These are phyloP conservation scores for Ploettnerulaceae sp. DNA, from an alignment of 2,329 filamentous ascomycete genomes.

Conservation along the genomic window DNA sequence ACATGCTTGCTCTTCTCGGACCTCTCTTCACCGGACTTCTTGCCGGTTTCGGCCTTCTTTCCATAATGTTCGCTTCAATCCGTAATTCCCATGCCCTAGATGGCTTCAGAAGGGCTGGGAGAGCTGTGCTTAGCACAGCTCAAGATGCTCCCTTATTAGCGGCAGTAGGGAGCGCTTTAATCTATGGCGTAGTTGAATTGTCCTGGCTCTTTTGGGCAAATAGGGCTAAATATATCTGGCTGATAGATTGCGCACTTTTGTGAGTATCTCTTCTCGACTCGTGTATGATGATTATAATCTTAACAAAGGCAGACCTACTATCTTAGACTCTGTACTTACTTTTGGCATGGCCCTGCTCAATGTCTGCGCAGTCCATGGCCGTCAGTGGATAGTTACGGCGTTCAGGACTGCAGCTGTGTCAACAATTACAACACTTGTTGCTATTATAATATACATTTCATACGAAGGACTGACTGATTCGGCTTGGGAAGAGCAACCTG, in stretches of 20 bases:
- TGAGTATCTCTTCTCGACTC: slow-evolving; percentile 6
- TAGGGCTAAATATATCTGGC: slow-evolving; percentile 13
- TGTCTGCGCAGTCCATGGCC: slow-evolving; percentile 7
- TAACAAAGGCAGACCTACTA: slow-evolving; percentile 11
- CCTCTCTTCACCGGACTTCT: slow-evolving; percentile 18
- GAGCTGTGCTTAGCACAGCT: slow-evolving; percentile 12
- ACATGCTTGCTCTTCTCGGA: slow-evolving; percentile 16
- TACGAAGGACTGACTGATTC: slow-evolving; percentile 4
- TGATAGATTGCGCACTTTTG: slow-evolving; percentile 14
- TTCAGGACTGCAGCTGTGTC: not conserved
- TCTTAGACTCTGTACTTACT: slow-evolving; percentile 11
- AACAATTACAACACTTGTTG: slow-evolving; percentile 1
- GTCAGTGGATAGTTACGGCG: not conserved
- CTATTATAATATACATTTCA: slow-evolving; percentile 3
- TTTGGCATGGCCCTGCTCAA: slow-evolving; percentile 15
- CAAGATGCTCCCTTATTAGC: slow-evolving; percentile 14
- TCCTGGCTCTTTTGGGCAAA: slow-evolving; percentile 10
- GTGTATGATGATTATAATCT: slow-evolving; percentile 7
- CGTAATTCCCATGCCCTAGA: slow-evolving; percentile 17
- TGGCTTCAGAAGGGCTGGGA: slow-evolving; percentile 15
- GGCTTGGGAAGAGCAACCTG: slow-evolving; percentile 4
- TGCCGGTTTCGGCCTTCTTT: slow-evolving; percentile 16
- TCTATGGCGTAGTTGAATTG: slow-evolving; percentile 13
- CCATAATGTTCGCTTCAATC: slow-evolving; percentile 17
- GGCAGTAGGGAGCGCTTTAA: slow-evolving; percentile 6